These are phyloP conservation scores for Clavaria fumosa DNA, from an alignment of 768 basidiomycete genomes.

Conservation along the genomic window DNA sequence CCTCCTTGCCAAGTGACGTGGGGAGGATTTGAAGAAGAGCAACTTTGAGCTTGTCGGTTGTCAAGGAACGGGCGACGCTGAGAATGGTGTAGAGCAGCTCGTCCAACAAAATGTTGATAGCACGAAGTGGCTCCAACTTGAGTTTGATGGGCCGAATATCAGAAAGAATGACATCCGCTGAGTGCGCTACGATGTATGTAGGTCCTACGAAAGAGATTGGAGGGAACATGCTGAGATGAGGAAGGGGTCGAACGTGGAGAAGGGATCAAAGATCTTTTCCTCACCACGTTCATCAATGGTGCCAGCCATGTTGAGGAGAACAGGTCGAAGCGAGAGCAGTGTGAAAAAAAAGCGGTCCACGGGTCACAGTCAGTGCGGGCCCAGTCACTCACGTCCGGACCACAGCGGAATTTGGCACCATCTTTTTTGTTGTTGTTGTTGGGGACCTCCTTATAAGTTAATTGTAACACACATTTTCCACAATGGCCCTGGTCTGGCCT, in stretches of 20 bases:
- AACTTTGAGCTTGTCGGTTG: conserved; percentile 58
- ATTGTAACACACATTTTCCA: background rate
- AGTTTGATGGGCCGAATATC: conserved; percentile 88
- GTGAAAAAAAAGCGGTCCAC: conserved; percentile 1
- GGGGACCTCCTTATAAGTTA: background rate
- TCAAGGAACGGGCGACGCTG: conserved; percentile 45
- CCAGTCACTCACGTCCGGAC: background rate
- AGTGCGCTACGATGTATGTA: conserved; percentile 65
- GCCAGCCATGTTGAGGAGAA: conserved; percentile 26
- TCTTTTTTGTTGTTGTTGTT: background rate
- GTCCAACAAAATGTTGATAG: conserved; percentile 71
- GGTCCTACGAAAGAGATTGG: conserved; percentile 30
- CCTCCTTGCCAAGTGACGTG: conserved; percentile 78
- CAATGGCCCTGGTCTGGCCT: conserved; percentile 12
- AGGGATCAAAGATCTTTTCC: conserved; percentile 8
- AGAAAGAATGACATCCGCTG: conserved; percentile 83
- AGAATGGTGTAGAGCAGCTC: conserved; percentile 70
- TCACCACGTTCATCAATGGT: conserved; percentile 27
- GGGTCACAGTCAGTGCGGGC: background rate
- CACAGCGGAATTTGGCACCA: too few species aligned
- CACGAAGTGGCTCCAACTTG: conserved; percentile 57
- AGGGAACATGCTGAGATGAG: conserved; percentile 4
- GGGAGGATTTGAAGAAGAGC: conserved; percentile 60
- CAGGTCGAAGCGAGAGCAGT: background rate
- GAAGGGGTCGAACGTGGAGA: conserved; percentile 7